Conservation (phyloP, 2,329 filamentous ascomycete species). For the Didymella glomerata region DNA sequence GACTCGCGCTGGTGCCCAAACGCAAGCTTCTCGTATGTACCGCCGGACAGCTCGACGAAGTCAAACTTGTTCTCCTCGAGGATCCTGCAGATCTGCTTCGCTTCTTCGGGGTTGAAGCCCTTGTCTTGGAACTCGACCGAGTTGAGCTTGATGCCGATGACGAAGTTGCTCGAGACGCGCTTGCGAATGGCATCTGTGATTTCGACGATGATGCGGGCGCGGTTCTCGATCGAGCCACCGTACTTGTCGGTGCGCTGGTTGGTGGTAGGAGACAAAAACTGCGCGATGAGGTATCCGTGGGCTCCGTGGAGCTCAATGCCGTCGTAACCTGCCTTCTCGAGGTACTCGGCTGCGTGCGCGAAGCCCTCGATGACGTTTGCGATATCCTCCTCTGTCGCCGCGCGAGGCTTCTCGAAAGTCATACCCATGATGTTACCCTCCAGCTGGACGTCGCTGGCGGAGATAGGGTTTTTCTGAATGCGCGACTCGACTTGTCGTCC, state of each 20-base stretch:
- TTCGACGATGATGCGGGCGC: conserved; percentile 53
- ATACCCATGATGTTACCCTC: conserved; percentile 52
- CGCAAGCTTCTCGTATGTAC: conserved; percentile 65
- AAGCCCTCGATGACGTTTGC: conserved; percentile 66
- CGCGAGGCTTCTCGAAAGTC: conserved; percentile 63
- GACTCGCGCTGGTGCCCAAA: conserved; percentile 63
- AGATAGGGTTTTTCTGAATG: conserved; percentile 61
- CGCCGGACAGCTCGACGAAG: conserved; percentile 68
- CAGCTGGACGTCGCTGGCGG: conserved; percentile 57
- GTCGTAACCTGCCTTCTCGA: conserved; percentile 67
- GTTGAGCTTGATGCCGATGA: conserved; percentile 67
- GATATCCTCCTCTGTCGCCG: conserved; percentile 65
- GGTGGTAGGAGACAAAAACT: conserved; percentile 55
- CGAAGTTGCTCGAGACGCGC: conserved; percentile 51
- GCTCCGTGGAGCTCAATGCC: conserved; percentile 59
- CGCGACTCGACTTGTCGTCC: conserved; percentile 62
- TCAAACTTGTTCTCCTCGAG: conserved; percentile 62
- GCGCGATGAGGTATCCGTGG: conserved; percentile 57
- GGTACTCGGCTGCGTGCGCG: conserved; percentile 69
- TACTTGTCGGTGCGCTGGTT: conserved; percentile 57
- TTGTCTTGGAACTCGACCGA: conserved; percentile 64
- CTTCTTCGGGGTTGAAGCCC: conserved; percentile 62
- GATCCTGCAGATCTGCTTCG: conserved; percentile 57
- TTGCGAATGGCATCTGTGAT: conserved; percentile 51
- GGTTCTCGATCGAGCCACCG: conserved; percentile 55